Evolutionary conservation across 78 protist genomes (phyloP).

Genomic region (Diacronema lutheri): DNA sequence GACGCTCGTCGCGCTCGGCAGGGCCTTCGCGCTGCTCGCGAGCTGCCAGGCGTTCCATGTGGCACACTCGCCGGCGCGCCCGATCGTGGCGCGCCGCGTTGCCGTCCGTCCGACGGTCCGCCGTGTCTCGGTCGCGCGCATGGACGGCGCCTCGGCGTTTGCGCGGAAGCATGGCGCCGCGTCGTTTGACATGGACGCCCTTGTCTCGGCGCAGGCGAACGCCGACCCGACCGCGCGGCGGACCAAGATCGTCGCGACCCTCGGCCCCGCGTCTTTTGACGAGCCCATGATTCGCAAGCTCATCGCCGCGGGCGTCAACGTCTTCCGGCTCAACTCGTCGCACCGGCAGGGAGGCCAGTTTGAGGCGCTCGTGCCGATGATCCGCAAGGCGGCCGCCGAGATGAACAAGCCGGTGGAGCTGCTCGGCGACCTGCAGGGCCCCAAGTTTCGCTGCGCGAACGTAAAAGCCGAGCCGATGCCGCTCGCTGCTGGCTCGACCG

Average conservation of each 20-base stretch:
- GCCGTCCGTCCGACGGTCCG: too few relatives aligned
- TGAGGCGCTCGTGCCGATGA: not conserved
- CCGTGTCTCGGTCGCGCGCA: too few relatives aligned
- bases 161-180: too few relatives aligned
- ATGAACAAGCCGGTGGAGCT: not conserved
- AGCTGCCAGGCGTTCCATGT: too few relatives aligned
- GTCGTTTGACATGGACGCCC: too few relatives aligned
- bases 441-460: constrained; percentile 23
- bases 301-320: constrained; percentile 22
- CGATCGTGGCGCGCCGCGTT: too few relatives aligned
- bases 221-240: too few relatives aligned
- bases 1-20: too few relatives aligned
- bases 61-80: too few relatives aligned
- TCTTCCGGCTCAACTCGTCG: constrained; percentile 44
- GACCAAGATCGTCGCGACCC: constrained; percentile 29
- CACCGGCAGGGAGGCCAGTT: constrained; percentile 26
- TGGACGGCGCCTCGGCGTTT: too few relatives aligned
- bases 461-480: not conserved
- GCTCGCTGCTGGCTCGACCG: not conserved
- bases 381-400: not conserved
- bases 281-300: not conserved
- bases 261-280: constrained; percentile 20
- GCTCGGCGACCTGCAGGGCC: constrained; percentile 46
- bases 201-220: too few relatives aligned
- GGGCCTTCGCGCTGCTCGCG: too few relatives aligned